These are phyloP conservation scores for Hirschioporus abietinus DNA, from an alignment of 768 basidiomycete genomes.

Conservation along the genomic window DNA sequence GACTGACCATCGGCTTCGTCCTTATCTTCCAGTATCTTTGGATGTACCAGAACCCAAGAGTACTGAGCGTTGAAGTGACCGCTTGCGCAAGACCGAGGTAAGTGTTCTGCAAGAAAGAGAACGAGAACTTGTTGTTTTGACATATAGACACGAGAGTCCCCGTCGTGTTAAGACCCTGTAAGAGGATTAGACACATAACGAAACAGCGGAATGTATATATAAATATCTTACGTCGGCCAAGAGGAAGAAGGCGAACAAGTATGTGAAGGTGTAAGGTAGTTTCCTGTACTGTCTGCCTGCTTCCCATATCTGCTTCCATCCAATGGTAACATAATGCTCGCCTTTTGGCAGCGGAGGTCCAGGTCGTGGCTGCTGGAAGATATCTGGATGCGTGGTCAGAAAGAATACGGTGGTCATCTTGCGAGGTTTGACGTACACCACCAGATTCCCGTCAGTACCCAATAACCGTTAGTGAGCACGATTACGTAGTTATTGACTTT, in stretches of 20 bases:
- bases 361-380: constrained; percentile 80
- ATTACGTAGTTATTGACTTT: constrained; percentile 72
- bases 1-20: constrained; percentile 72
- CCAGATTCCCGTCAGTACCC: constrained; percentile 80
- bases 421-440: constrained; percentile 57
- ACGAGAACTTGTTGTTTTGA: constrained; percentile 75
- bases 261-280: constrained; percentile 78
- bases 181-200: background rate
- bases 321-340: constrained; percentile 72
- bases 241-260: constrained; percentile 72
- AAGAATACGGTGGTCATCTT: background rate
- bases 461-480: constrained; percentile 63
- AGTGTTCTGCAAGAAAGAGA: constrained; percentile 78
- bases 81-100: constrained; percentile 76
- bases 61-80: constrained; percentile 60
- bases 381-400: constrained; percentile 37
- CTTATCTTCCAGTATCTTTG: constrained; percentile 73
- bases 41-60: constrained; percentile 79
- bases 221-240: constrained; percentile 55
- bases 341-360: constrained; percentile 76
- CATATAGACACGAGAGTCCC: constrained; percentile 70
- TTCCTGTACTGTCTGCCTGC: constrained; percentile 71
- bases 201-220: too few relatives aligned
- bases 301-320: constrained; percentile 83
- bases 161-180: constrained; percentile 75